phyloP scores from a whole-genome alignment of 2,329 filamentous ascomycete genomes.

The Cladosporium phlei region DNA sequence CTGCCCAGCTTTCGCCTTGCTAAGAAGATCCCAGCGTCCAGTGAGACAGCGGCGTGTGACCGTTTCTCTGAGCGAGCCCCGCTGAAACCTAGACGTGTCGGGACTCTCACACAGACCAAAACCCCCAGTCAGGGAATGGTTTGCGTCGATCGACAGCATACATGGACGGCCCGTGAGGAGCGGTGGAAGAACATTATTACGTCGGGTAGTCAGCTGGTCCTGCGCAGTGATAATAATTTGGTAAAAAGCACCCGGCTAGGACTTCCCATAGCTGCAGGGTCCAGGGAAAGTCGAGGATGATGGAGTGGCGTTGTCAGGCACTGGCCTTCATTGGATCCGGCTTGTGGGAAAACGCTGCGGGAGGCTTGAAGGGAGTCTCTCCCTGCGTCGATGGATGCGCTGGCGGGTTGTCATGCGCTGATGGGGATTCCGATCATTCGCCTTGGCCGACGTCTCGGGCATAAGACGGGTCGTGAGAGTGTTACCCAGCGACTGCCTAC shows the following conservation, averaged over 20 bases:
- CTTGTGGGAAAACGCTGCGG: not conserved
- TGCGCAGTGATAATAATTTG: too few species aligned
- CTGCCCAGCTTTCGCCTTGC: not conserved
- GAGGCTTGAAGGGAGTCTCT: conserved; percentile 1
- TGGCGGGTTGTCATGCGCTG: conserved; percentile 11
- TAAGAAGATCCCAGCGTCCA: conserved; percentile 2
- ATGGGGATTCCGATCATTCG: not conserved
- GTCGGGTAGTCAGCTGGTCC: conserved; percentile 6
- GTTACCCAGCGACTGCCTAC: not conserved
- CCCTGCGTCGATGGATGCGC: conserved; percentile 11
- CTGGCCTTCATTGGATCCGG: conserved; percentile 8
- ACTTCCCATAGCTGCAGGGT: conserved; percentile 4
- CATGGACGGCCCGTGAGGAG: not conserved
- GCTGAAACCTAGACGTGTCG: conserved; percentile 11
- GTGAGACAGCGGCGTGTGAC: conserved; percentile 13
- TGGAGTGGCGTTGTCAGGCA: conserved; percentile 11
- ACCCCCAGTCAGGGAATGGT: conserved; percentile 2
- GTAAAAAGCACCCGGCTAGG: conserved; percentile 1
- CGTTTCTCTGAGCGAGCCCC: conserved; percentile 12
- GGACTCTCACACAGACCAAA: conserved; percentile 9
- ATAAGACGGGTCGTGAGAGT: not conserved
- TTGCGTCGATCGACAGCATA: conserved; percentile 6
- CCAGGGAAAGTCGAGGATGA: conserved; percentile 6
- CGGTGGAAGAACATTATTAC: conserved; percentile 7
- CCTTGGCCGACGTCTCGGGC: not conserved